Base-by-base conservation (phyloP, 177 flowering plant species). In the Vitis hybrid region DNA sequence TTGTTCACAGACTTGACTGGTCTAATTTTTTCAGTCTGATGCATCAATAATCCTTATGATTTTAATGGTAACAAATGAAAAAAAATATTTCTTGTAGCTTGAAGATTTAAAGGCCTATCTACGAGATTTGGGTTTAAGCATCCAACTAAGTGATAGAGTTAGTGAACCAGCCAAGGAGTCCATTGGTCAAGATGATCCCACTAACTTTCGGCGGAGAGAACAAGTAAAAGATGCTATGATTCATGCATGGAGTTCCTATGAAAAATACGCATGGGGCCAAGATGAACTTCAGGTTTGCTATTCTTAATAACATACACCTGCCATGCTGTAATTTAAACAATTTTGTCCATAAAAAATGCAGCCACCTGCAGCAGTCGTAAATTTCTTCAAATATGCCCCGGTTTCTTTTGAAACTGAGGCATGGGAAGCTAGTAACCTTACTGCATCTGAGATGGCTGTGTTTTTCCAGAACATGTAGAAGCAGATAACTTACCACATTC, bases 241-340 rank as follows among this genome's bases (percentile, higher is more conserved):
- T 78, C 98, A 93, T 82, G 98, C 98, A 8, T 95, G 97, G 99
- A 85, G 74, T 60, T 88, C 92, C 11, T 95, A 95, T 71, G 97
- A 93, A 84, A 90, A 84, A 71, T 95, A 93, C 83, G 98, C 98
- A 6, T 93, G 99, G 99, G 98, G 99, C 59, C 85, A 86, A 73
- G 99, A 93, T 83, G 99, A 93, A 79, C 99, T 95, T 75, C 96
- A 93, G 94, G 99, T 95, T 33, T 4, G 44, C 44, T 33, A 33
- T 5, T 33, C 44, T 33, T 33, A 33, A 33, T 33, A 33, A 33
- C 44, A 4, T 33, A 5, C 44, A 33, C 1, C 44, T 33, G 44
- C 44, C 44, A 33, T 33, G 44, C 44, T 33, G 44, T 33, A 33
- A 33, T 33, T 33, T 33, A 33, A 4, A 33, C 44, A 33, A 33